These are phyloP conservation scores for Aurantiochytrium sp. DNA, from an alignment of 108 stramenopile genomes.

Conservation along the genomic window DNA sequence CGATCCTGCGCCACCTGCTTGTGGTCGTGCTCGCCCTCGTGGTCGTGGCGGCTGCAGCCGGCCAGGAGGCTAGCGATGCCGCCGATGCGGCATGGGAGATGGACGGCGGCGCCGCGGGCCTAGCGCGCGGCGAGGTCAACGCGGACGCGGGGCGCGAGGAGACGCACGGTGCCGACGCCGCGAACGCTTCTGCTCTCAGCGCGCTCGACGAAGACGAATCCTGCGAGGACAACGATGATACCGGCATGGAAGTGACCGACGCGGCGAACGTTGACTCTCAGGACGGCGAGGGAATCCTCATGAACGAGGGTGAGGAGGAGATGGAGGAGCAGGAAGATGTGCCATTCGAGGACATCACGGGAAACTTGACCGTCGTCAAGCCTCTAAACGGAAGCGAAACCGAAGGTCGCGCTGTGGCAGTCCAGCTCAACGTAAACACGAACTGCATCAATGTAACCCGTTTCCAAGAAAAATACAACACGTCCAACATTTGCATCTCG, in stretches of 20 bases:
- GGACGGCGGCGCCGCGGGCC: not conserved
- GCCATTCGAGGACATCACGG: not conserved
- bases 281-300: not conserved
- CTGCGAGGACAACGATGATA: not conserved
- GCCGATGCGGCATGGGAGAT: not conserved
- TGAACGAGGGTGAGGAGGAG: not conserved
- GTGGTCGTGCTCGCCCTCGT: not conserved
- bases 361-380: not conserved
- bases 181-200: not conserved
- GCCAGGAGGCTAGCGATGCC: not conserved
- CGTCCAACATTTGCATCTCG: conserved; percentile 3
- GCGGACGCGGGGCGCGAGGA: not conserved
- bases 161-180: not conserved
- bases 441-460: not conserved
- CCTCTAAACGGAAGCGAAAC: not conserved
- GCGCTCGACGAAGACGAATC: no score
- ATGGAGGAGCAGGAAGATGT: not conserved
- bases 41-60: not conserved
- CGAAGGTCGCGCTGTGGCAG: not conserved
- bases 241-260: not conserved
- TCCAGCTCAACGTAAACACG: conserved; percentile 6
- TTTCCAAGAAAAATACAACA: not conserved
- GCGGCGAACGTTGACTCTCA: not conserved
- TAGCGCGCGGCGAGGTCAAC: not conserved
- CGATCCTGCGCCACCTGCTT: no score